These are phyloP conservation scores for Cladorrhinum sp. DNA, from an alignment of 2,329 filamentous ascomycete species.

Conservation along the genomic window DNA sequence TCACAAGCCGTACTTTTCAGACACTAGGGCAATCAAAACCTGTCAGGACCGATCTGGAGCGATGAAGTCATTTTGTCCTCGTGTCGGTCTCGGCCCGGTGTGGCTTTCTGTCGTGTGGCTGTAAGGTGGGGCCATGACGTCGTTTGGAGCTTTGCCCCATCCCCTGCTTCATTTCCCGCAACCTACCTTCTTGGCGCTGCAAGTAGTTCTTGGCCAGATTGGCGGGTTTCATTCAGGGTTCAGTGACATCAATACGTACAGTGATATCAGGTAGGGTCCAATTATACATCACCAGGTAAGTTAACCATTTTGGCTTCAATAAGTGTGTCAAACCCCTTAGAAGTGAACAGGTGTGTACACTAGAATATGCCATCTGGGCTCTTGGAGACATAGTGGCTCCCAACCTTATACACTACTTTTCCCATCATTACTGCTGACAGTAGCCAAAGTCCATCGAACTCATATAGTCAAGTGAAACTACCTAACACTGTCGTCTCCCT, in stretches of 20 bases:
- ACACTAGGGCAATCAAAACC: background rate
- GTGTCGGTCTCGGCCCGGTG: background rate
- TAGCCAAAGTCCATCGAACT: no score
- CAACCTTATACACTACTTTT: no score
- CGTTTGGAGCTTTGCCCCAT: background rate
- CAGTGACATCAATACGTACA: background rate
- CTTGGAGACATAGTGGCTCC: no score
- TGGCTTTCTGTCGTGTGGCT: background rate
- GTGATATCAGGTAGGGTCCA: background rate
- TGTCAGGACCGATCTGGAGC: background rate
- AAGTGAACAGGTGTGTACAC: no score
- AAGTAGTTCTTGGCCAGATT: background rate
- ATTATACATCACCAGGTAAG: background rate
- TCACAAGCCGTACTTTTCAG: no score
- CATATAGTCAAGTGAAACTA: no score
- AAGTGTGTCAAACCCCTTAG: no score
- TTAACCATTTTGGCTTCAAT: no score
- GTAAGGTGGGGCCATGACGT: constrained; percentile 7
- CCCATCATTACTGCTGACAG: no score
- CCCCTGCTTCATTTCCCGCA: background rate
- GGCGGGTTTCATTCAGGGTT: background rate
- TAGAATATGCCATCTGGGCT: no score
- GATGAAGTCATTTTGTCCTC: background rate
- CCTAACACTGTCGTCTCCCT: no score
- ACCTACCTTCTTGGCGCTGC: constrained; percentile 7